Evolutionary conservation across 2,329 filamentous ascomycete species (phyloP), one percentile per base, ranked within the genome.

Genomic region (Talaromyces amestolkiae): DNA sequence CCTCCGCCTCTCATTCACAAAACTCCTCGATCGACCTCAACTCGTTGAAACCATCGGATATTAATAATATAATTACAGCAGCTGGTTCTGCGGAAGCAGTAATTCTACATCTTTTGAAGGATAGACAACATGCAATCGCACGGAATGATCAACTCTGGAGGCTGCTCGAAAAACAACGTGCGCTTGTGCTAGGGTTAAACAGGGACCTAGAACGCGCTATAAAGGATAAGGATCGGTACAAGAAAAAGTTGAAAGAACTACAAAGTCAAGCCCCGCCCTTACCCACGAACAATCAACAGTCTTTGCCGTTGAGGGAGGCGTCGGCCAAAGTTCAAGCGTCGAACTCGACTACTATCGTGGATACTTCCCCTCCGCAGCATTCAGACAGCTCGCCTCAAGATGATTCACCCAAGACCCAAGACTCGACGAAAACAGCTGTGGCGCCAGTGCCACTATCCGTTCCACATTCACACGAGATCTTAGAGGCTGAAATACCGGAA

Each of bases 111-210:
- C 81, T 99, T 59, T 81, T 97, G 69, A 96, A 91, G 75, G 95
- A 99, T 75, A 98, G 97, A 77, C 88, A 94, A 68, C 91, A 92
- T 58, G 91, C 93, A 63, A 87, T 91, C 5, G 90, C 92, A 70
- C 95, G 98, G 74, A 98, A 98, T 75, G 84, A 89, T 19, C 94
- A 99, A 76, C 81, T 99, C 72, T 99, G 95, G 95, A 89, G 93
- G 60, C 81, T 99, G 56, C 93, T 99, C 59, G 94, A 98, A 77
- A 98, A 99, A 81, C 95, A 99, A 78, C 86, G 94, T 68, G 88
- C 92, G 17, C 93, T 99, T 88, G 93, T 99, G 63, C 79, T 97
- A 22, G 94, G 93, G 8, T 83, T 99, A 68, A 97, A 98, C 74
- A 96, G 95, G 77, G 95, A 99, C 75, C 82, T 99, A 13, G 94